These are phyloP conservation scores for Salinomyces thailandicus DNA, from an alignment of 2,329 filamentous ascomycete genomes.

Conservation along the genomic window DNA sequence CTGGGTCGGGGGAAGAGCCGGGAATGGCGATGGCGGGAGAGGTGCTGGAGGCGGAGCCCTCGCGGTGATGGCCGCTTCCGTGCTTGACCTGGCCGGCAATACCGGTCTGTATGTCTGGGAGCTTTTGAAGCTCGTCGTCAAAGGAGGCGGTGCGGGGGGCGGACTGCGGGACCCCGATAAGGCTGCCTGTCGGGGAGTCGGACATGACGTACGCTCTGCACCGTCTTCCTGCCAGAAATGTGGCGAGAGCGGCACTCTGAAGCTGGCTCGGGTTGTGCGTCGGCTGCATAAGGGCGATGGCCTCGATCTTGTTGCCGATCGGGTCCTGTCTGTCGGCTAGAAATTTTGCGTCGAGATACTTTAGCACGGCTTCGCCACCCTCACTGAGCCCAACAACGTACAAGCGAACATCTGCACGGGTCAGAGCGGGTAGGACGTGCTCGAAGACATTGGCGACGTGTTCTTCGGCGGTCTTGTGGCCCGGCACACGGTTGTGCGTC, in stretches of 20 bases:
- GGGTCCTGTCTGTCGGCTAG: constrained; percentile 2
- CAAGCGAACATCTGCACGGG: constrained; percentile 41
- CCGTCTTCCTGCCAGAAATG: constrained; percentile 6
- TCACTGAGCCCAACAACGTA: constrained; percentile 64
- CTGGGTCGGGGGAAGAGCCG: neutral
- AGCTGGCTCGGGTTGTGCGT: constrained; percentile 9
- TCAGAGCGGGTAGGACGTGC: constrained; percentile 43
- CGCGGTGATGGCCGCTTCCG: too few relatives aligned
- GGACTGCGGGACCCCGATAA: constrained; percentile 1
- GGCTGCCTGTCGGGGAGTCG: constrained; percentile 7
- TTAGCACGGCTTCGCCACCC: constrained; percentile 40
- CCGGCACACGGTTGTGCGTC: constrained; percentile 49
- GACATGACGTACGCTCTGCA: constrained; percentile 14
- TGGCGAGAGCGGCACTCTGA: constrained; percentile 3
- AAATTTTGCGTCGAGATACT: constrained; percentile 12
- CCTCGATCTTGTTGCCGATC: constrained; percentile 11
- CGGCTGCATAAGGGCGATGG: constrained; percentile 15
- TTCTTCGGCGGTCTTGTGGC: constrained; percentile 45
- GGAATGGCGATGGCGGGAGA: constrained; percentile 4
- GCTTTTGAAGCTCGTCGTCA: neutral
- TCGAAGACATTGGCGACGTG: constrained; percentile 62
- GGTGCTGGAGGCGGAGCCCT: neutral
- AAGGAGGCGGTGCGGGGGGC: neutral
- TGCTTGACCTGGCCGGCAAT: neutral
- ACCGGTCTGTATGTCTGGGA: neutral